A percentile compares a stretch with the other conserved stretches of the same genome.
Conservation (phyloP, 352 stramenopile genomes). For the Phytophthora multivora region DNA sequence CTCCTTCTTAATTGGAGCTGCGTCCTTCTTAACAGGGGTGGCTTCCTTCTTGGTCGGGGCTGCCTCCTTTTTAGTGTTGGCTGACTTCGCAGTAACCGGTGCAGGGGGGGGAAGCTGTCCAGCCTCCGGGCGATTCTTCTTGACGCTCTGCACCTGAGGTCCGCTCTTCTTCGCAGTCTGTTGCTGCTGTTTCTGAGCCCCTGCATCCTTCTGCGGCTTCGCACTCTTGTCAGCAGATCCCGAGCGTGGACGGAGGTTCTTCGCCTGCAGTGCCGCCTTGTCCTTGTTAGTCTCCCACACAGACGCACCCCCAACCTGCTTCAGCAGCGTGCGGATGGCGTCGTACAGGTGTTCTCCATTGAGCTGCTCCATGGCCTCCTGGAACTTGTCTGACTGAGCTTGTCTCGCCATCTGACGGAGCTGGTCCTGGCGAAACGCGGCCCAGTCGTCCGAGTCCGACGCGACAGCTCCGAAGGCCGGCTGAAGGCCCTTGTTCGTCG, state of each 20-base stretch:
- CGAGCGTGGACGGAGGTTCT: slow-evolving; percentile 12
- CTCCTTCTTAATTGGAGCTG: slow-evolving; percentile 3
- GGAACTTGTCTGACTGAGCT: slow-evolving; percentile 25
- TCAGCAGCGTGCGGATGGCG: slow-evolving; percentile 16
- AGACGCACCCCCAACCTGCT: slow-evolving; percentile 11
- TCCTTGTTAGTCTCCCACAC: slow-evolving; percentile 19
- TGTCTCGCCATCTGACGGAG: slow-evolving; percentile 18
- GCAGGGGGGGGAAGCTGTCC: slow-evolving; percentile 15
- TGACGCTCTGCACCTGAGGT: not conserved
- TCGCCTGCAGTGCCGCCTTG: slow-evolving; percentile 13
- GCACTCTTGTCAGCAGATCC: not conserved
- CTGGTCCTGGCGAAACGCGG: not conserved
- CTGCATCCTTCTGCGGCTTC: slow-evolving; percentile 5
- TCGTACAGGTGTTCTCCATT: slow-evolving; percentile 21
- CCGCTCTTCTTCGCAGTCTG: slow-evolving; percentile 8
- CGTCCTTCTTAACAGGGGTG: not conserved
- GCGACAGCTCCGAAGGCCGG: not conserved
- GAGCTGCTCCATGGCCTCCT: slow-evolving; percentile 29
- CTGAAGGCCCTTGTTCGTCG: slow-evolving; percentile 7
- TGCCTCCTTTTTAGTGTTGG: not conserved
- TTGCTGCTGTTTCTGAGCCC: slow-evolving; percentile 3
- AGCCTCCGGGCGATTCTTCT: slow-evolving; percentile 12
- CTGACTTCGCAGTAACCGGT: slow-evolving; percentile 4
- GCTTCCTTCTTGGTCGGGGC: not conserved
- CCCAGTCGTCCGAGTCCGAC: slow-evolving; percentile 5